Evolutionary conservation across 73 alveolate species (phyloP).

Genomic region (Effrenium voratum): DNA sequence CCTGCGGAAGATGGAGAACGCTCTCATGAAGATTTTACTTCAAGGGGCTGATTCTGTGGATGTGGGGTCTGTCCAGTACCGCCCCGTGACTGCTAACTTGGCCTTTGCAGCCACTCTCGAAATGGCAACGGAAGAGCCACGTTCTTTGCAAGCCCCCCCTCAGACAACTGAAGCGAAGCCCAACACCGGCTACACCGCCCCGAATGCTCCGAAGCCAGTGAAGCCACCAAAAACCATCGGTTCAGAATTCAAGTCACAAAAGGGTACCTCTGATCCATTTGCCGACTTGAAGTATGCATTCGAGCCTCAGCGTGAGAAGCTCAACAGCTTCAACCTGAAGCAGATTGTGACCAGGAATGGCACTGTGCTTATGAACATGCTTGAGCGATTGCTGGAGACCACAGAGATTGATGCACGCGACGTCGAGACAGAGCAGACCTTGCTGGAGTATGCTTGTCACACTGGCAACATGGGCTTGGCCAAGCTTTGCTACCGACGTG

Average conservation of each 20-base stretch:
- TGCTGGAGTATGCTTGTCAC: constrained; percentile 40
- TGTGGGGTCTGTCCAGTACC: not conserved
- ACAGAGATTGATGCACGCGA: constrained; percentile 40
- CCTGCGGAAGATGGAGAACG: constrained; percentile 43
- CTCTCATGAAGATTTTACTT: constrained; percentile 2
- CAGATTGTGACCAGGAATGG: constrained; percentile 52
- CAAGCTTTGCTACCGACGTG: constrained; percentile 42
- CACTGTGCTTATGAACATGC: constrained; percentile 38
- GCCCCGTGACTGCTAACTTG: constrained; percentile 8
- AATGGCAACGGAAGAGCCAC: too few species aligned
- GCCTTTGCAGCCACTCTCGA: constrained; percentile 19
- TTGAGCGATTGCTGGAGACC: constrained; percentile 36
- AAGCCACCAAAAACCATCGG: too few species aligned
- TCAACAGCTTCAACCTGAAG: constrained; percentile 32
- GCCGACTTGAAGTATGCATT: constrained; percentile 24
- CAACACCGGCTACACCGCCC: too few species aligned
- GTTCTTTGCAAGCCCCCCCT: too few species aligned
- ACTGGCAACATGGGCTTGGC: constrained; percentile 55
- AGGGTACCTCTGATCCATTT: not conserved
- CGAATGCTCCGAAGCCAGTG: too few species aligned
- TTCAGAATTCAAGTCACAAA: too few species aligned
- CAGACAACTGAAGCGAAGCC: too few species aligned
- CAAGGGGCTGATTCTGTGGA: not conserved
- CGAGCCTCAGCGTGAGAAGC: constrained; percentile 28
- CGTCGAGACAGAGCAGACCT: constrained; percentile 42